Percentiles rank a stretch among this genome's conserved stretches.
Conservation (phyloP, 2,329 filamentous ascomycete species). For the Stagonosporopsis cucurbitacearum region DNA sequence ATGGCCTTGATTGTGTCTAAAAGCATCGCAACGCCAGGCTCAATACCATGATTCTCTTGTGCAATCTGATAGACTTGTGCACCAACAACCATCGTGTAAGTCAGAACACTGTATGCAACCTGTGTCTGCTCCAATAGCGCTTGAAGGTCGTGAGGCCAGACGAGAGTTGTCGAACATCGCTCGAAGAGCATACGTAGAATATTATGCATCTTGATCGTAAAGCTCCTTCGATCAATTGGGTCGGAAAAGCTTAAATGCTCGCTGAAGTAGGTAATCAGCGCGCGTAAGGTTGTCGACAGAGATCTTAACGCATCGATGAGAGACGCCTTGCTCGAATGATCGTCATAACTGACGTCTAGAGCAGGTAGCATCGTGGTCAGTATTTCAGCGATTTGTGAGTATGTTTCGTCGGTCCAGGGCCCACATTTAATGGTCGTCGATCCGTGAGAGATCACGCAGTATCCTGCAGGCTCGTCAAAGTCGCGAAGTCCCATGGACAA, state of each 20-base stretch:
- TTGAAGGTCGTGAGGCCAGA: not conserved
- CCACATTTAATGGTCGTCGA: slow-evolving; percentile 54
- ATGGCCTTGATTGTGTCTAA: slow-evolving; percentile 42
- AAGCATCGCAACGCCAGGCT: slow-evolving; percentile 23
- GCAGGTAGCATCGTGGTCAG: slow-evolving; percentile 16
- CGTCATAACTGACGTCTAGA: not conserved
- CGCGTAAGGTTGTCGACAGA: slow-evolving; percentile 47
- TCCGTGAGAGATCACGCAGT: slow-evolving; percentile 48
- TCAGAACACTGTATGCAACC: slow-evolving; percentile 27
- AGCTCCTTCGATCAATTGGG: slow-evolving; percentile 59
- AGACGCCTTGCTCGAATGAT: not conserved
- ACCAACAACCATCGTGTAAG: slow-evolving; percentile 39
- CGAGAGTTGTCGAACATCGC: not conserved
- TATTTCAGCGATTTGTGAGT: slow-evolving; percentile 44
- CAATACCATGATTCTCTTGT: slow-evolving; percentile 31
- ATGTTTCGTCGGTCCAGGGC: slow-evolving; percentile 63
- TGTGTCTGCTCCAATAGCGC: not conserved
- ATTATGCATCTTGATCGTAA: slow-evolving; percentile 52
- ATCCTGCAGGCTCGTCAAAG: slow-evolving; percentile 52
- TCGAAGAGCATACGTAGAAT: slow-evolving; percentile 48
- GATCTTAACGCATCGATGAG: slow-evolving; percentile 9
- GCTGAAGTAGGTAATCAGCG: slow-evolving; percentile 58
- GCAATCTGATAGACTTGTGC: slow-evolving; percentile 43
- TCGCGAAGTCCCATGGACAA: slow-evolving; percentile 47
- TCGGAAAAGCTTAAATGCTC: slow-evolving; percentile 60